Conservation (phyloP, 169 alveolate genomes). For the Plasmodium gonderi region DNA sequence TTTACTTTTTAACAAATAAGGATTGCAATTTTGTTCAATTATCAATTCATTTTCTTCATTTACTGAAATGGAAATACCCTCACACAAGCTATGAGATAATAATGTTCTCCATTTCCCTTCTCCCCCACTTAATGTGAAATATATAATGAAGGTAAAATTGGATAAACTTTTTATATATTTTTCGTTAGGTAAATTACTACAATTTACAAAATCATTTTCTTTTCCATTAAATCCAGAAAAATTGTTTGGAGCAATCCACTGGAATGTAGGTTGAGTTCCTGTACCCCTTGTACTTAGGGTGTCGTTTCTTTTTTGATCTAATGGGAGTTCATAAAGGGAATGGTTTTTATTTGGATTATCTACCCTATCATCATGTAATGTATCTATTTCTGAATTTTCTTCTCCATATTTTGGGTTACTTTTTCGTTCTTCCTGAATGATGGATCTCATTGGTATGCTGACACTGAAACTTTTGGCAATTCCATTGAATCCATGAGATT, state of each 20-base stretch:
- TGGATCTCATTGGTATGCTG: slow-evolving; percentile 52
- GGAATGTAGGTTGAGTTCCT: slow-evolving; percentile 53
- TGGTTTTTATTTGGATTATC: not conserved
- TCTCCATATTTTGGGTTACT: slow-evolving; percentile 42
- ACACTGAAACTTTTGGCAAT: slow-evolving; percentile 37
- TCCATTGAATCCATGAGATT: slow-evolving; percentile 59
- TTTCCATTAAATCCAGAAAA: slow-evolving; percentile 81
- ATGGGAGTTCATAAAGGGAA: not conserved
- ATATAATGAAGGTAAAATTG: slow-evolving; percentile 79
- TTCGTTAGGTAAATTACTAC: slow-evolving; percentile 80
- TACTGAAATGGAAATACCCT: slow-evolving; percentile 84
- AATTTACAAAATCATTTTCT: slow-evolving; percentile 77
- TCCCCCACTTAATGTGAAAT: slow-evolving; percentile 78
- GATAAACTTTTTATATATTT: slow-evolving; percentile 79
- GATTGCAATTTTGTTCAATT: slow-evolving; percentile 87
- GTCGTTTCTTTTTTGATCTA: not conserved
- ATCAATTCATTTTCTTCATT: slow-evolving; percentile 85
- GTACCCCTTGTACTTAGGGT: not conserved
- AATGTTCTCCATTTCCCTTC: slow-evolving; percentile 75
- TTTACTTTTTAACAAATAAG: slow-evolving; percentile 81
- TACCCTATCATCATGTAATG: not conserved
- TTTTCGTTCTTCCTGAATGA: slow-evolving; percentile 46
- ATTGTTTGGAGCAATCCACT: slow-evolving; percentile 57
- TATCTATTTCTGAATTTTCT: not conserved
- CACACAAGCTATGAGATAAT: slow-evolving; percentile 83